Base-by-base conservation (phyloP, 768 basidiomycete species). In the Cystofilobasidium capitatum region DNA sequence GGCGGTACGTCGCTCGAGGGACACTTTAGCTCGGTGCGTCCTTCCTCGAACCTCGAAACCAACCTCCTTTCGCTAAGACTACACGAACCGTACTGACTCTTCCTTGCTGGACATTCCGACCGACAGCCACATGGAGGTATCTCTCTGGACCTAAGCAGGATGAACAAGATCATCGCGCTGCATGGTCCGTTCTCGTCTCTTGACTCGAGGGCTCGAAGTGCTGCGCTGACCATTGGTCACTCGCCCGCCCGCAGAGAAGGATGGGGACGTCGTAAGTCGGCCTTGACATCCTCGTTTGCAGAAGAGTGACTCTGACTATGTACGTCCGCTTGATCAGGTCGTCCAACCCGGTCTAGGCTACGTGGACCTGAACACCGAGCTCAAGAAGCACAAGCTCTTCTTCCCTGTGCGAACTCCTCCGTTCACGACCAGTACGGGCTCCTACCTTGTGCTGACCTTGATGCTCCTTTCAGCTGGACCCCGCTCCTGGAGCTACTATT, bases 1-100 rank as follows among this genome's bases (percentile, higher is more conserved):
- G 91, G 89, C 1, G 91, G 88, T 6, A 94, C 90, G 0, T 87
- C 86, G 73, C 80, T 93, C 20, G 91, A 94, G 74, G 90, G 90
- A 0, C 89, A 94, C 77, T 90, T 86, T 24, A 31, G 24, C 10
- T 61, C 66, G 29, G 64, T 65, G 24, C 55, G 63, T 54, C n/a
- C 45, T 26, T 20, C 20, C 31, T 2, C 7, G 12, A 17, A 0
- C 1, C 49, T 24, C 24, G 2, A 31, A 7, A 6, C 6, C 58
- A 36, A 35, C 12, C 35, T 54, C 36, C 47, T 9, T 8, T n/a
- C 47, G 58, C 58, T 59, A 37, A 59, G 14, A n/a, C 49, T 24
- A 13, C 16, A 20, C n/a, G 31, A n/a, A n/a, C n/a, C n/a, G n/a
- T n/a, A n/a, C n/a, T n/a, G n/a, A n/a, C n/a, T n/a, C n/a, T n/a